phyloP scores from a whole-genome alignment of 371 early-diverging fungal genomes.

The Globomyces sp. region DNA sequence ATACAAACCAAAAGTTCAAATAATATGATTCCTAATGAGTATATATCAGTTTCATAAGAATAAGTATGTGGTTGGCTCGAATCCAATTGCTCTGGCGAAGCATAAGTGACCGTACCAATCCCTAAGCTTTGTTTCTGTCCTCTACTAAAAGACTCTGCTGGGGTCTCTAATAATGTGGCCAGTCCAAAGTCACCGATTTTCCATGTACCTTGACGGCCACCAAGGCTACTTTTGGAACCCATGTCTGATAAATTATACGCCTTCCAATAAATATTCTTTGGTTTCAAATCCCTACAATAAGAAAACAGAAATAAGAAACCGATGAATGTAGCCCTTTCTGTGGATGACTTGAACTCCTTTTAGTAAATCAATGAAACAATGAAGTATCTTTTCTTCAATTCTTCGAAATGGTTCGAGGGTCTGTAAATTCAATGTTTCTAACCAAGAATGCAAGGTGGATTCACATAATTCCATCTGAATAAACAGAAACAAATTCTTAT shows the following conservation, averaged over 20 bases:
- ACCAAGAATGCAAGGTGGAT: conserved; percentile 36
- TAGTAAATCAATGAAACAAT: conserved; percentile 5
- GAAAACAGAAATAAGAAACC: conserved; percentile 1
- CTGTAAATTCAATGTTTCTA: conserved; percentile 10
- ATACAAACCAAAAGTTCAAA: conserved; percentile 75
- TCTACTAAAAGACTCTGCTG: neutral
- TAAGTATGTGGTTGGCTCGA: conserved; percentile 15
- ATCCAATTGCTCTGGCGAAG: conserved; percentile 87
- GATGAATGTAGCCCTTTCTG: conserved; percentile 34
- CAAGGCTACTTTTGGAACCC: neutral
- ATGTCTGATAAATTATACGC: conserved; percentile 14
- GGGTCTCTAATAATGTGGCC: conserved; percentile 26
- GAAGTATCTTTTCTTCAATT: neutral
- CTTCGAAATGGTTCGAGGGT: conserved; percentile 13
- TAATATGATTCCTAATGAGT: conserved; percentile 65
- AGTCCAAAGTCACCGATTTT: conserved; percentile 91
- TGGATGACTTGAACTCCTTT: conserved; percentile 2
- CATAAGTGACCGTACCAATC: conserved; percentile 83
- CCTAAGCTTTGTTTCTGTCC: conserved; percentile 29
- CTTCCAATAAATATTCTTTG: conserved; percentile 48
- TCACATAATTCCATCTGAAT: conserved; percentile 52
- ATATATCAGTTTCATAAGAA: conserved; percentile 67
- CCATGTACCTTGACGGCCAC: conserved; percentile 30
- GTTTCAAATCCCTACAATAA: conserved; percentile 38
- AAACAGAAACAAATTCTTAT: conserved; percentile 36